phyloP scores from a whole-genome alignment of 306 rosid species.

The Glycine latifolia region DNA sequence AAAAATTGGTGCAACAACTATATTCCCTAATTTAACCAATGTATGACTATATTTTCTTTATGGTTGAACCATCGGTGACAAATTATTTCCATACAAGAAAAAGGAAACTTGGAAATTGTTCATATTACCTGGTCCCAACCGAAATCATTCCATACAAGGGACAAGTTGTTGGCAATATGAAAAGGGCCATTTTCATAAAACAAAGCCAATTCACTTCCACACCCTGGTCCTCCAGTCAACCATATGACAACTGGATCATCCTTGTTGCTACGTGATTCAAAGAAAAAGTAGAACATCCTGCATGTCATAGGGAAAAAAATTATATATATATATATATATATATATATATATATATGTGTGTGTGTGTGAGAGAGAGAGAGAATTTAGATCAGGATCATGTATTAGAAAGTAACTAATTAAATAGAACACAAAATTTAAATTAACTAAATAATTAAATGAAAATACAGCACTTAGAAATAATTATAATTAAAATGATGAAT shows the following conservation, averaged over 20 bases:
- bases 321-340: too few relatives aligned
- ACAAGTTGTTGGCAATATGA: slow-evolving; percentile 63
- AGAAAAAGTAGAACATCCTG: slow-evolving; percentile 91
- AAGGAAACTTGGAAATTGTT: background rate
- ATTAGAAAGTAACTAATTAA: too few relatives aligned
- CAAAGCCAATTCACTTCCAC: slow-evolving; percentile 85
- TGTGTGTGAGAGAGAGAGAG: too few relatives aligned
- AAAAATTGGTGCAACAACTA: background rate
- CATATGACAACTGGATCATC: slow-evolving; percentile 83
- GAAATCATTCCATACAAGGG: slow-evolving; percentile 82
- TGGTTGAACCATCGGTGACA: background rate
- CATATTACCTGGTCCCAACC: slow-evolving; percentile 89
- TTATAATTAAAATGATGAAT: background rate
- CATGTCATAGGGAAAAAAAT: background rate
- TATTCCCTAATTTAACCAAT: background rate
- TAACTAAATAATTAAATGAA: background rate
- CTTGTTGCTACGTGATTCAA: slow-evolving; percentile 72
- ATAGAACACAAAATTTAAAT: background rate
- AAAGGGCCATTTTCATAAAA: slow-evolving; percentile 97
- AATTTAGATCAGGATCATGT: too few relatives aligned
- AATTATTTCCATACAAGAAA: background rate
- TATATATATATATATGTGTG: too few relatives aligned
- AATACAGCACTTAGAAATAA: background rate
- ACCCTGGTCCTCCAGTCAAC: slow-evolving; percentile 99
- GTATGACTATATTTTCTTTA: background rate